phyloP scores from a whole-genome alignment of 371 early-diverging fungal species.

The Actinomortierella ambigua region DNA sequence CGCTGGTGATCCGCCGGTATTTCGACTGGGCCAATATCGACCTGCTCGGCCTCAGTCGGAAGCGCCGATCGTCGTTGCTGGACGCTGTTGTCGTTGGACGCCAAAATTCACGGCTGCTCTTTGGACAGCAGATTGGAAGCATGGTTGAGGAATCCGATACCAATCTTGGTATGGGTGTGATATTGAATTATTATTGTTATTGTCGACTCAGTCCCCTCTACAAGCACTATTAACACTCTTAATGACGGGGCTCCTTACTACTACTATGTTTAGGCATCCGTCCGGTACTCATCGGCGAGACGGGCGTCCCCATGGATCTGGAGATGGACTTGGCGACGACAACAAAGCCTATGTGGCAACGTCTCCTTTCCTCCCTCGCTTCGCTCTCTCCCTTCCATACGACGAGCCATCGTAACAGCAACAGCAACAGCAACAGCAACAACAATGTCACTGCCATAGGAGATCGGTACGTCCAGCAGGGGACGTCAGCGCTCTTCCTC shows the following conservation, averaged over 20 bases:
- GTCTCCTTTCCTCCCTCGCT: too few relatives aligned
- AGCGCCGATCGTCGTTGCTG: constrained; percentile 57
- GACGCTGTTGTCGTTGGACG: constrained; percentile 63
- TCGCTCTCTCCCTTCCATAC: too few relatives aligned
- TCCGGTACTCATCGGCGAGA: constrained; percentile 73
- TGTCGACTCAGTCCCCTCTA: neutral
- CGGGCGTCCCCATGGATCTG: constrained; percentile 73
- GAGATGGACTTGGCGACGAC: constrained; percentile 56
- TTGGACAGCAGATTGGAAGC: constrained; percentile 61
- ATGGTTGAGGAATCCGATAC: constrained; percentile 57
- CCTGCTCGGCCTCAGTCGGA: constrained; percentile 63
- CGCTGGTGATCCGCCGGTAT: constrained; percentile 64
- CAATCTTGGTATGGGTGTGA: constrained; percentile 40
- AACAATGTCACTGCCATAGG: neutral
- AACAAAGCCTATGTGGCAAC: constrained; percentile 50
- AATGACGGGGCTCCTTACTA: neutral
- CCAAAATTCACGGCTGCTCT: constrained; percentile 57
- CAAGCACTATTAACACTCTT: too few relatives aligned
- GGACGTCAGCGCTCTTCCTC: constrained; percentile 40
- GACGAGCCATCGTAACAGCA: neutral
- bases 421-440: neutral
- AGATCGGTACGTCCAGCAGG: constrained; percentile 6
- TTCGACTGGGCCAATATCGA: constrained; percentile 68
- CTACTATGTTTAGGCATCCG: constrained; percentile 15
- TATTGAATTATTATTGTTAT: neutral